Evolutionary conservation across 2,329 filamentous ascomycete species (phyloP), one percentile per base, ranked within the genome.

Genomic region (Akanthomyces dipterigenus): DNA sequence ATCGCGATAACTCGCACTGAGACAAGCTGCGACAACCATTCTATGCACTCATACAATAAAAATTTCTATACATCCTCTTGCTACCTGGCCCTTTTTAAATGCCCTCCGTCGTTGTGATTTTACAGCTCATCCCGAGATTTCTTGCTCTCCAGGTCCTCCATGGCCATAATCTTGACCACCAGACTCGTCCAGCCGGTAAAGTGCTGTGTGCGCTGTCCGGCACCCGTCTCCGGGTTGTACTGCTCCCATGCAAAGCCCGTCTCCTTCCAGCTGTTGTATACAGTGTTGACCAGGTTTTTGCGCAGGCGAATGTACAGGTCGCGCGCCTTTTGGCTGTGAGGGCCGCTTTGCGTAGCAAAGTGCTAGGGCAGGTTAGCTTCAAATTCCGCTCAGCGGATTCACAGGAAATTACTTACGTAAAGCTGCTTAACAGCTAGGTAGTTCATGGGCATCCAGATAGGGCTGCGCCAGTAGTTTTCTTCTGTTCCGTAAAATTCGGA

Each of bases 181-280:
- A 98, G 79, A 73, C 91, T 96, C n/a, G 95, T 99, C 95, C 95
- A 99, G 55, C 95, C 95, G 0, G 95, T 97, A 73, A 99, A 99
- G 75, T 98, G 93, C 80, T 97, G 92, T 5, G 93, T 98, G 46
- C 95, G 83, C 79, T 98, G 93, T n/a, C 95, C 95, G 58, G 84
- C 84, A 50, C 95, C 95, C 3, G 91, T 96, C 68, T 96, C 91
- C 0, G 93, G 91, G 72, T 96, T 91, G 75, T 98, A 99, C 77
- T 99, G 95, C 76, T 99, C 95, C 93, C 93, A 99, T 0, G 93
- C 95, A 72, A 98, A 98, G 20, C 93, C 93, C 0, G 95, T 98
- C 70, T 90, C 85, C 71, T 88, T 80, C 93, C 93, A 99, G 72
- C 87, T 88, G 62, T 87, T 83, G 78, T 89, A 97, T 16, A 98